These are phyloP conservation scores for Aphelidium insulamus DNA, from an alignment of 371 early-diverging fungal species.

Conservation along the genomic window DNA sequence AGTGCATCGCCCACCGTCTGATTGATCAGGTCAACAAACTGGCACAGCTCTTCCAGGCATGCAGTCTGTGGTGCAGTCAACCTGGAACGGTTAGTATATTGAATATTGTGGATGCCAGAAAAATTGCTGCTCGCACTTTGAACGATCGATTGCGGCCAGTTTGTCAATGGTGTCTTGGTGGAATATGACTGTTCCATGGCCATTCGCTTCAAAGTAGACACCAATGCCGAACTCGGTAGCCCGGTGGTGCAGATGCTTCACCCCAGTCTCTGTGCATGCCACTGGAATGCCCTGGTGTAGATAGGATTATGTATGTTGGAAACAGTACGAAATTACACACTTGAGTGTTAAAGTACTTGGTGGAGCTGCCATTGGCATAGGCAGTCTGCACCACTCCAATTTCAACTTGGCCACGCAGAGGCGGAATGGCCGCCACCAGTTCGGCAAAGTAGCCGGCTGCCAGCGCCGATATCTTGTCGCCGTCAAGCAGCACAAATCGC, in stretches of 20 bases:
- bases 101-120: too few species aligned
- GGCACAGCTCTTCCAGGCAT: too few species aligned
- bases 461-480: conserved; percentile 91
- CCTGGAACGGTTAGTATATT: too few species aligned
- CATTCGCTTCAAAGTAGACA: conserved; percentile 99
- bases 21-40: conserved; percentile 82
- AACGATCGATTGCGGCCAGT: conserved; percentile 55
- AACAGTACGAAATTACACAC: conserved; percentile 15
- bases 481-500: conserved; percentile 78
- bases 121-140: too few species aligned
- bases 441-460: conserved; percentile 79
- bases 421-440: conserved; percentile 48
- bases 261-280: conserved; percentile 89
- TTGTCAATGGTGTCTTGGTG: conserved; percentile 53
- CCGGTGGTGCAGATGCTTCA: conserved; percentile 97
- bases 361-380: conserved; percentile 95
- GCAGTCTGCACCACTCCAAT: conserved; percentile 96
- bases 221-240: conserved; percentile 94
- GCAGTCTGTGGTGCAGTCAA: too few species aligned
- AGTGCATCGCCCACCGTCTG: conserved; percentile 97
- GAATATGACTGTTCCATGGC: conserved; percentile 98
- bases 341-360: conserved; percentile 61
- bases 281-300: conserved; percentile 61
- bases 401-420: conserved; percentile 38
- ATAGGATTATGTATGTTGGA: background rate